phyloP scores from a whole-genome alignment of 2,329 filamentous ascomycete genomes.

The Alternaria ethzedia region DNA sequence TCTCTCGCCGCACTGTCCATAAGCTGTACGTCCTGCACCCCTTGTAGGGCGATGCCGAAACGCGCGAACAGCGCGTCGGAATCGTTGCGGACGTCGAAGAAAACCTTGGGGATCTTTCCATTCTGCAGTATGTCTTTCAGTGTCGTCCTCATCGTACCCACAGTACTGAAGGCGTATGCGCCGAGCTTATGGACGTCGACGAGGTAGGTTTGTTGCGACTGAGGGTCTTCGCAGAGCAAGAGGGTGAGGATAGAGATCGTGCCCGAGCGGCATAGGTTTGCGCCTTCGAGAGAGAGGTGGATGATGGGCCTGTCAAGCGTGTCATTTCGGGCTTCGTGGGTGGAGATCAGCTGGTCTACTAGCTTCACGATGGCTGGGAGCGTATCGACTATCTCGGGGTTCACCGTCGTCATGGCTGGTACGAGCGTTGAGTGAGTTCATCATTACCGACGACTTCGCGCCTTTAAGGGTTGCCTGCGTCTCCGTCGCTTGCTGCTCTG shows the following conservation, averaged over 20 bases:
- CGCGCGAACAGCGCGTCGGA: constrained; percentile 32
- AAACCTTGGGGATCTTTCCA: constrained; percentile 30
- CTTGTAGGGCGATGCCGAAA: constrained; percentile 8
- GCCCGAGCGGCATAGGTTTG: too few species aligned
- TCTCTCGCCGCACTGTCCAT: constrained; percentile 10
- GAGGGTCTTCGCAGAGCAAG: background rate
- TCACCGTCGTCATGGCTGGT: background rate
- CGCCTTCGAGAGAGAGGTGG: background rate
- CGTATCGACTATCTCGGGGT: background rate
- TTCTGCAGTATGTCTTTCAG: too few species aligned
- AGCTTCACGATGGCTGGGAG: background rate
- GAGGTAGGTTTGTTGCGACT: constrained; percentile 18
- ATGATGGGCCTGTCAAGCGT: background rate
- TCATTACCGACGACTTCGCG: background rate
- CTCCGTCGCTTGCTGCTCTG: background rate
- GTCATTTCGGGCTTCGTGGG: background rate
- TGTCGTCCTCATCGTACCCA: too few species aligned
- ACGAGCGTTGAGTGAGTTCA: too few species aligned
- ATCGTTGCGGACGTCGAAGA: constrained; percentile 40
- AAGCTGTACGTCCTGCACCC: constrained; percentile 8
- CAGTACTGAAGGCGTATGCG: too few species aligned
- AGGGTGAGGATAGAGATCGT: background rate
- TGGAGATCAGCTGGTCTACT: fast-evolving
- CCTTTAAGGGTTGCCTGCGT: background rate
- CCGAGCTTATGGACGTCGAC: constrained; percentile 37